Percentiles rank a stretch among this genome's conserved stretches.
Conservation (phyloP, 257 asterid genomes). For the Solanum pinnatisectum region DNA sequence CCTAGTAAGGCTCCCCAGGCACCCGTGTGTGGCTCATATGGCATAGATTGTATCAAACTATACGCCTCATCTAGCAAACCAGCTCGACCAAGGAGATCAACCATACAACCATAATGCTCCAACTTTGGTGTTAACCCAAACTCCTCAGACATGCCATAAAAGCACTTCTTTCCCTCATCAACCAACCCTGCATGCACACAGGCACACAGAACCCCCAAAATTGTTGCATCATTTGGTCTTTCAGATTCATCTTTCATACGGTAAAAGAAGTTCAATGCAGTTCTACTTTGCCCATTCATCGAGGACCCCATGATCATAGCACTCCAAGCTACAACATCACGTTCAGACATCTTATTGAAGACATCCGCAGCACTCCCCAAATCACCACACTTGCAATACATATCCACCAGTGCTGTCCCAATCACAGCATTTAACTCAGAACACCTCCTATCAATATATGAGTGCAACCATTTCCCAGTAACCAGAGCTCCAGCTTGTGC, state of each 20-base stretch:
- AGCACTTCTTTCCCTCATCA: constrained; percentile 11
- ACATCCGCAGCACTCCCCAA: constrained; percentile 6
- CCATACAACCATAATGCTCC: constrained; percentile 19
- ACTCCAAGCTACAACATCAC: constrained; percentile 14
- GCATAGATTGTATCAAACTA: constrained; percentile 11
- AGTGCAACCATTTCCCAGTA: constrained; percentile 9
- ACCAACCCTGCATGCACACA: constrained; percentile 16
- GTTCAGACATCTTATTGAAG: constrained; percentile 7
- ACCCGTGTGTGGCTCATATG: constrained; percentile 8
- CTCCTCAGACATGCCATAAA: constrained; percentile 4
- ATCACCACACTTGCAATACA: constrained; percentile 12
- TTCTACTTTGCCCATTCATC: constrained; percentile 11
- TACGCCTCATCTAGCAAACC: constrained; percentile 15
- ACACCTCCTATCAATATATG: constrained; percentile 3
- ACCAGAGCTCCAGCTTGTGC: constrained; percentile 14
- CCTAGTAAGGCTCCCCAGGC: constrained; percentile 18
- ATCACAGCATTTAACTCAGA: neutral
- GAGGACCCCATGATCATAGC: constrained; percentile 18
- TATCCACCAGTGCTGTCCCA: constrained; percentile 9
- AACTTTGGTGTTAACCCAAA: constrained; percentile 10
- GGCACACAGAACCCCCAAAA: constrained; percentile 15
- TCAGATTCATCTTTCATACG: constrained; percentile 10
- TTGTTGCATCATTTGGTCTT: constrained; percentile 11
- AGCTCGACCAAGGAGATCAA: constrained; percentile 19
- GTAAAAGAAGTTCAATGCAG: constrained; percentile 6